These are phyloP conservation scores for Ceratocystiopsis minuta DNA, from an alignment of 2,329 filamentous ascomycete species.

Conservation along the genomic window DNA sequence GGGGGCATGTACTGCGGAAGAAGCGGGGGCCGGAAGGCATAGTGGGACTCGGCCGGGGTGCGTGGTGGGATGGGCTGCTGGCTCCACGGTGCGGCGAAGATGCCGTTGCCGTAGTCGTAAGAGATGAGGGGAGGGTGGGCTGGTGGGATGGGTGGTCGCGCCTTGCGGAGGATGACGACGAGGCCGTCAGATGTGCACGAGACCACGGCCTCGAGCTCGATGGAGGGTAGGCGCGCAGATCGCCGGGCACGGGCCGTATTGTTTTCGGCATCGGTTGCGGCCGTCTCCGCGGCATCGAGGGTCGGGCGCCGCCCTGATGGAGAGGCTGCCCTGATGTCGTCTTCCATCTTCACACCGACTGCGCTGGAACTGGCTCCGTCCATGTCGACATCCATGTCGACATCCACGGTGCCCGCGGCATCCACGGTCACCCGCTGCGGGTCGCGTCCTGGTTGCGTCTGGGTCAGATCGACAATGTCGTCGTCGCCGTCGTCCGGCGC, in stretches of 20 bases:
- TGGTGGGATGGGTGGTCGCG: conserved; percentile 49
- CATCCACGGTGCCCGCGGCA: not conserved
- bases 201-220: conserved; percentile 77
- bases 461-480: conserved; percentile 11
- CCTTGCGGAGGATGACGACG: conserved; percentile 61
- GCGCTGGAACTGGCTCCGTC: conserved; percentile 16
- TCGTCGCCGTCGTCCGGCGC: conserved; percentile 20
- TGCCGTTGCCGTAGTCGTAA: conserved; percentile 36
- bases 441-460: conserved; percentile 20
- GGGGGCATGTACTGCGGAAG: conserved; percentile 26
- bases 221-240: conserved; percentile 21
- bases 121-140: conserved; percentile 30
- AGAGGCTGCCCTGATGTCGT: not conserved
- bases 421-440: conserved; percentile 32
- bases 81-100: conserved; percentile 71
- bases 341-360: conserved; percentile 11
- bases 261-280: too few species aligned
- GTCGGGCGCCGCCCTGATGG: too few species aligned
- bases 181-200: conserved; percentile 80
- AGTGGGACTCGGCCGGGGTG: conserved; percentile 23
- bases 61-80: conserved; percentile 40
- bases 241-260: not conserved
- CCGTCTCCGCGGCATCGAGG: not conserved
- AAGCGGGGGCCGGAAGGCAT: conserved; percentile 25
- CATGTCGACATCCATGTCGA: conserved; percentile 16